Evolutionary conservation across 2,329 filamentous ascomycete species (phyloP).

Genomic region (Chrysoporthe austroafricana): DNA sequence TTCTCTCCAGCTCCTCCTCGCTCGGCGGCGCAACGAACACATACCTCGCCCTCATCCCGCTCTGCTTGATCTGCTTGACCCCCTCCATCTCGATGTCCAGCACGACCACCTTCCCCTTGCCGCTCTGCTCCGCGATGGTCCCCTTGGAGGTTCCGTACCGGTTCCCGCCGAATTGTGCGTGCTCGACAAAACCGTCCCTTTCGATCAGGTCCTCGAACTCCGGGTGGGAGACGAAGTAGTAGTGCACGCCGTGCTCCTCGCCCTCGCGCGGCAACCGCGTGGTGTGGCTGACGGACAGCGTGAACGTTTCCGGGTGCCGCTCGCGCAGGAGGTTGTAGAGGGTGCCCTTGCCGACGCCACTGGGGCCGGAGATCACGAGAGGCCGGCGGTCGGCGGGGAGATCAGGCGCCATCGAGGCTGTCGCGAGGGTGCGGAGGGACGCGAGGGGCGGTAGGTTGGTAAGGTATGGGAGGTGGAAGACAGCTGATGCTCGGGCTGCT

Average conservation of each 20-base stretch:
- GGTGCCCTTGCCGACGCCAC: constrained; percentile 81
- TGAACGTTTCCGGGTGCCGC: constrained; percentile 53
- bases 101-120: constrained; percentile 75
- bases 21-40: constrained; percentile 84
- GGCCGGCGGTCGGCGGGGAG: constrained; percentile 59
- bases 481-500: constrained; percentile 5
- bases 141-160: constrained; percentile 82
- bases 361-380: constrained; percentile 79
- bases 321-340: constrained; percentile 72
- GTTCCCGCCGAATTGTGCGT: constrained; percentile 82
- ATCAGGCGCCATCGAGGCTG: constrained; percentile 30
- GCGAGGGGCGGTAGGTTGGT: constrained; percentile 1
- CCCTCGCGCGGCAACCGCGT: constrained; percentile 76
- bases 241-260: constrained; percentile 78
- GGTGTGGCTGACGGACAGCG: constrained; percentile 72
- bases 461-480: background rate
- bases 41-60: constrained; percentile 75
- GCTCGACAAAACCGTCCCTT: constrained; percentile 80
- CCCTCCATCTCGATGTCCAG: constrained; percentile 99
- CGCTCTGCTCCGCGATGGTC: constrained; percentile 76
- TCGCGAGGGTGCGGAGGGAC: background rate
- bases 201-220: constrained; percentile 70
- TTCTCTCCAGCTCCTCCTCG: constrained; percentile 71
- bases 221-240: constrained; percentile 73
- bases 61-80: constrained; percentile 88